phyloP scores from a whole-genome alignment of 371 early-diverging fungal species.

The Syncephalastrum sp. region DNA sequence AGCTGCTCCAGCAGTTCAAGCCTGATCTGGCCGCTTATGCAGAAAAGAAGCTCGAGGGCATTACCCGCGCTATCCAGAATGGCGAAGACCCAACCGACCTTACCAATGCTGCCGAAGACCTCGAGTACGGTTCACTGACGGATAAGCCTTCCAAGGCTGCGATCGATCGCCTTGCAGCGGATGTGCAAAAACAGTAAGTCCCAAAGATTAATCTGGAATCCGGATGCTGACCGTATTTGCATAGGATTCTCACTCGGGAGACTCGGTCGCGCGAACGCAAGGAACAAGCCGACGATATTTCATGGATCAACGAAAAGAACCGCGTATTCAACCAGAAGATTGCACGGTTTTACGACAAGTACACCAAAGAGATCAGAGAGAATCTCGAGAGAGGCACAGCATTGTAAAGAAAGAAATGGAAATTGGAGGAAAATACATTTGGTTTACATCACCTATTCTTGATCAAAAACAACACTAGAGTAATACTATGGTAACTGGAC shows the following conservation, averaged over 20 bases:
- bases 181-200: constrained; percentile 77
- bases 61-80: constrained; percentile 36
- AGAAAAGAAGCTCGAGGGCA: constrained; percentile 58
- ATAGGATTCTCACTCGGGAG: constrained; percentile 62
- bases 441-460: no score
- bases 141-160: constrained; percentile 65
- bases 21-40: constrained; percentile 80
- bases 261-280: constrained; percentile 74
- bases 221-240: neutral
- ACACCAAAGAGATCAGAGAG: constrained; percentile 91
- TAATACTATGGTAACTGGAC: no score
- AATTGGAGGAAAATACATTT: constrained; percentile 1
- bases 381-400: constrained; percentile 88
- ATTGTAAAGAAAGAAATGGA: constrained; percentile 28
- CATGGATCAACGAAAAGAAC: constrained; percentile 96
- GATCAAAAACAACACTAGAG: no score
- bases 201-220: neutral
- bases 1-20: constrained; percentile 73
- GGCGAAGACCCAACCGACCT: constrained; percentile 52
- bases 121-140: constrained; percentile 64
- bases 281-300: constrained; percentile 83
- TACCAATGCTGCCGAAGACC: constrained; percentile 67
- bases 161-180: constrained; percentile 71
- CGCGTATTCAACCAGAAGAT: constrained; percentile 95
- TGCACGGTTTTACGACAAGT: constrained; percentile 87